These are phyloP conservation scores for Geotrichum australiense DNA, from an alignment of 1,139 yeast genomes.

Conservation along the genomic window DNA sequence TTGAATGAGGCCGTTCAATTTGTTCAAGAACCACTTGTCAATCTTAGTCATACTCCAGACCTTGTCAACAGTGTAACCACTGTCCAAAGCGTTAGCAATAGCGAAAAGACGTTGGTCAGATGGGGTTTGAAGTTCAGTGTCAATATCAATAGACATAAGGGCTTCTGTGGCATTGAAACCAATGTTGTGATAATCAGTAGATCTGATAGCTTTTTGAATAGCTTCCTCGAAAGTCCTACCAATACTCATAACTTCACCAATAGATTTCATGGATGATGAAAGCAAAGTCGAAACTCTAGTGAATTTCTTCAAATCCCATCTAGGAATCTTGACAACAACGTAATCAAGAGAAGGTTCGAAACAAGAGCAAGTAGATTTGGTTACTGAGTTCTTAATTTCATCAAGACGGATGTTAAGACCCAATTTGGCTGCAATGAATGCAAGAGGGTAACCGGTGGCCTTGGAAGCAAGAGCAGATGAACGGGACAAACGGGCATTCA, in stretches of 20 bases:
- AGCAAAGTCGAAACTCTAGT: slow-evolving; percentile 89
- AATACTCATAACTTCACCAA: slow-evolving; percentile 98
- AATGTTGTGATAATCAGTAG: slow-evolving; percentile 88
- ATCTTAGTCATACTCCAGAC: slow-evolving; percentile 88
- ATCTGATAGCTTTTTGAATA: slow-evolving; percentile 94
- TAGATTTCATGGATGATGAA: slow-evolving; percentile 97
- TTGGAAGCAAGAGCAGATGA: slow-evolving; percentile 97
- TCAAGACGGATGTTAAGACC: slow-evolving; percentile 88
- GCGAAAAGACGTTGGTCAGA: slow-evolving; percentile 96
- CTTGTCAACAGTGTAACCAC: slow-evolving; percentile 80
- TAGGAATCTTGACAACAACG: slow-evolving; percentile 93
- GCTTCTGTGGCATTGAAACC: slow-evolving; percentile 91
- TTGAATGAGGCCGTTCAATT: slow-evolving; percentile 64
- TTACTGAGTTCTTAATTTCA: slow-evolving; percentile 90
- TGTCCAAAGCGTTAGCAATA: slow-evolving; percentile 82
- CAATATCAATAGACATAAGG: slow-evolving; percentile 82
- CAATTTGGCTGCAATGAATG: slow-evolving; percentile 96
- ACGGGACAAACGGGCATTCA: slow-evolving; percentile 93
- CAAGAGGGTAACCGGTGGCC: slow-evolving; percentile 98
- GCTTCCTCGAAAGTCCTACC: slow-evolving; percentile 98
- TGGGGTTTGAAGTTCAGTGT: slow-evolving; percentile 86
- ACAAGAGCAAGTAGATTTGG: slow-evolving; percentile 91
- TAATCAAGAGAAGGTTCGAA: slow-evolving; percentile 97
- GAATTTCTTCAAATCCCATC: slow-evolving; percentile 96
- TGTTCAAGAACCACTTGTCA: slow-evolving; percentile 93